Conservation (phyloP, 129 eudicot genomes). For the Cynara cardunculus region DNA sequence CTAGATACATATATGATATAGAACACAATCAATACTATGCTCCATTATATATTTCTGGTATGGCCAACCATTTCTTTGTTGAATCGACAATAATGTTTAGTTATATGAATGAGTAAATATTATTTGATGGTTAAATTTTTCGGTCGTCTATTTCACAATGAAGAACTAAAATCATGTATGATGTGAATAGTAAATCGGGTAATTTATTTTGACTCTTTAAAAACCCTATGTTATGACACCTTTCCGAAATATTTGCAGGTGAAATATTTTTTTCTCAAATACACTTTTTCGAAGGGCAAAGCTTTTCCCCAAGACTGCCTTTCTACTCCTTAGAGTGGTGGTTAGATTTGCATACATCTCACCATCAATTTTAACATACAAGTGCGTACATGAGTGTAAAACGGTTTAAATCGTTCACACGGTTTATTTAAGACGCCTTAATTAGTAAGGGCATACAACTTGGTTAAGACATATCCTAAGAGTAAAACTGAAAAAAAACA, state of each 20-base stretch:
- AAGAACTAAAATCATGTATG: not conserved
- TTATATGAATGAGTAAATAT: too few species aligned
- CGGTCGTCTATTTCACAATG: too few species aligned
- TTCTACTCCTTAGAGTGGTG: not conserved
- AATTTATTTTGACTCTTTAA: not conserved
- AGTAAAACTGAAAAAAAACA: too few species aligned
- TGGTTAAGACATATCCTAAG: not conserved
- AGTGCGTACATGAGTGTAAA: not conserved
- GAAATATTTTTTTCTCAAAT: not conserved
- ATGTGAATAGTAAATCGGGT: too few species aligned
- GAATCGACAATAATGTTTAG: too few species aligned
- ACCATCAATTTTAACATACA: not conserved
- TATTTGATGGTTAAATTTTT: not conserved
- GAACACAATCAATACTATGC: too few species aligned
- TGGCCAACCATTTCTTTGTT: too few species aligned
- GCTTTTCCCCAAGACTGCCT: not conserved
- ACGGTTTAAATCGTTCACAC: too few species aligned
- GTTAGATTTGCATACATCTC: not conserved
- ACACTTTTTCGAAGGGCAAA: too few species aligned
- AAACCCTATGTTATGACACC: not conserved
- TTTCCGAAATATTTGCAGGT: too few species aligned
- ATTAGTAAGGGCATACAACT: not conserved
- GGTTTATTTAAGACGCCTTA: not conserved
- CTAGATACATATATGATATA: too few species aligned
- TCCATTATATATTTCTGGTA: too few species aligned